phyloP scores from a whole-genome alignment of 179 eudicot genomes.

The Nepenthes alata region DNA sequence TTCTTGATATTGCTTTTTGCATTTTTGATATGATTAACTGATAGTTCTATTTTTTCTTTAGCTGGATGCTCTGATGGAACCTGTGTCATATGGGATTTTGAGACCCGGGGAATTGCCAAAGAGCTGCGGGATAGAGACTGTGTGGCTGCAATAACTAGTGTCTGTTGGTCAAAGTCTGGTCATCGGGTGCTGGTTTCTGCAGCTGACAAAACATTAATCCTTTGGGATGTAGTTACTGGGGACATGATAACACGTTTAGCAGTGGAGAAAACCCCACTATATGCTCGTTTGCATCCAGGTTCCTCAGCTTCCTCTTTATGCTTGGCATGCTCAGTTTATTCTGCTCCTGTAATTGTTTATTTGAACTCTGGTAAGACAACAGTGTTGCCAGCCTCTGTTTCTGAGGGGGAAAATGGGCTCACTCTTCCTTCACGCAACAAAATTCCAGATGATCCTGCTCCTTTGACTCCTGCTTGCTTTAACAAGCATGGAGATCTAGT shows the following conservation, averaged over 20 bases:
- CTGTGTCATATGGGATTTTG: conserved; percentile 92
- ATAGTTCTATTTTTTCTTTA: conserved; percentile 16
- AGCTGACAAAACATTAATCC: conserved; percentile 74
- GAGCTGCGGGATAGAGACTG: conserved; percentile 69
- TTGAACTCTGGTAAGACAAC: conserved; percentile 38
- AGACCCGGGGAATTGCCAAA: conserved; percentile 74
- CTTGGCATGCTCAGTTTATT: conserved; percentile 77
- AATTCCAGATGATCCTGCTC: conserved; percentile 67
- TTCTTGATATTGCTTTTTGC: neutral
- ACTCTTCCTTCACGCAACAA: conserved; percentile 56
- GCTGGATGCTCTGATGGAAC: conserved; percentile 98
- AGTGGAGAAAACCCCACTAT: conserved; percentile 69
- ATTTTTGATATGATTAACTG: neutral
- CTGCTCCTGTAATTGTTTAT: conserved; percentile 84
- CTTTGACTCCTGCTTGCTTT: conserved; percentile 84
- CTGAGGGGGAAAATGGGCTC: conserved; percentile 33
- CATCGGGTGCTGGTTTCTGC: conserved; percentile 75
- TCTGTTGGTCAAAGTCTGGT: conserved; percentile 91
- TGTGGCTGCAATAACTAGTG: conserved; percentile 70
- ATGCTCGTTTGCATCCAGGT: conserved; percentile 79
- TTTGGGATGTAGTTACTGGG: conserved; percentile 87
- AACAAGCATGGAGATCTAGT: conserved; percentile 84
- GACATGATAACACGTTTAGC: conserved; percentile 51
- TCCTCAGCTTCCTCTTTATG: conserved; percentile 73
- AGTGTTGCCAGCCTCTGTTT: conserved; percentile 59